phyloP scores from a whole-genome alignment of 352 stramenopile genomes.

The Phytopythium helicoides region DNA sequence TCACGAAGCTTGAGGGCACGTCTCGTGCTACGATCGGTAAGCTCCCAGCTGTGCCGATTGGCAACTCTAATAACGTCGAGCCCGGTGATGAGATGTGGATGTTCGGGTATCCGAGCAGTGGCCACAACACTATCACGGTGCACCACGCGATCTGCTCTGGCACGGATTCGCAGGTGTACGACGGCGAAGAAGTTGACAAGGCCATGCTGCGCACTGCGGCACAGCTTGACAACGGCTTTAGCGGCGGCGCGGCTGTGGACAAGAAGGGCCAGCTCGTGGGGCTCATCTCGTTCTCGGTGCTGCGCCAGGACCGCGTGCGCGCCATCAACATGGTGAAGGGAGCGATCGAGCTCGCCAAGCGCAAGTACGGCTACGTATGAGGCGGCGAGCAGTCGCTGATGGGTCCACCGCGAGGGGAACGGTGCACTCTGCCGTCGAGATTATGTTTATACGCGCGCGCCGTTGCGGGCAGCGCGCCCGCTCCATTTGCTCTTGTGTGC shows the following conservation, averaged over 20 bases:
- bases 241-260: slow-evolving; percentile 77
- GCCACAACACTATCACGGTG: slow-evolving; percentile 89
- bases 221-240: slow-evolving; percentile 86
- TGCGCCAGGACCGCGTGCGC: slow-evolving; percentile 82
- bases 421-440: not conserved
- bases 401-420: slow-evolving; percentile 1
- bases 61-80: slow-evolving; percentile 88
- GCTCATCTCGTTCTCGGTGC: slow-evolving; percentile 84
- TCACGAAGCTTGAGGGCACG: slow-evolving; percentile 77
- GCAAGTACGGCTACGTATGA: slow-evolving; percentile 70
- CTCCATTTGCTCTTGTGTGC: no score
- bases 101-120: slow-evolving; percentile 87
- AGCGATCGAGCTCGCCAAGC: slow-evolving; percentile 80
- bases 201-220: slow-evolving; percentile 83
- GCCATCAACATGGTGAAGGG: slow-evolving; percentile 90
- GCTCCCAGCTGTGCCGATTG: slow-evolving; percentile 72
- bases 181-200: slow-evolving; percentile 83
- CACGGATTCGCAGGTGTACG: slow-evolving; percentile 84
- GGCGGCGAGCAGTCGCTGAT: not conserved
- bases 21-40: slow-evolving; percentile 69
- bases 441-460: slow-evolving; percentile 4
- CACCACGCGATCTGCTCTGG: slow-evolving; percentile 89
- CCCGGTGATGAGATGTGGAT: slow-evolving; percentile 90
- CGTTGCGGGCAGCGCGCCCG: no score
- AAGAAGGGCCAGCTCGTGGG: slow-evolving; percentile 85